Base-by-base conservation (phyloP, 257 asterid species). In the Leonotis leonurus region DNA sequence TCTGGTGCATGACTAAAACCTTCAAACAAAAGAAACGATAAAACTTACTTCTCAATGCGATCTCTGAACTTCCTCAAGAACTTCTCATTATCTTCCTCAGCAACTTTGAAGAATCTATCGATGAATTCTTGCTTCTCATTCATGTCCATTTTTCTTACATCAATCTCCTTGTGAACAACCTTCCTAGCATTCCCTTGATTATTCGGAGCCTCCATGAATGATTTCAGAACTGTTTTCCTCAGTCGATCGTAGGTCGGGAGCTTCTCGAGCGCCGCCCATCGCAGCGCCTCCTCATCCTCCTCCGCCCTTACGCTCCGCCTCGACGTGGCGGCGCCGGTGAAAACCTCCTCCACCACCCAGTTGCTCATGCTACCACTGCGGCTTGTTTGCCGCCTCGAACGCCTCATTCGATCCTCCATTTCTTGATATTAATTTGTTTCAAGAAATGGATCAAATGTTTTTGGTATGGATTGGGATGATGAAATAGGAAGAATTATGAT, bases 211-310 rank as follows among this genome's bases (percentile, higher is more conserved):
- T 79, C 80, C 72, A 59, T 56, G 40, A 56, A 71, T 0, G 81
- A 71, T 60, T 77, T 82, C 6, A 91, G 63, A 0, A 91, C 84
- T 0, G 94, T 82, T 48, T 74, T 86, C 36, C 96, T 70, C 72
- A 91, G 59, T 25, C 98, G 63, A 29, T 91, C 90, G 37, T 85
- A 88, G 1, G 98, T 91, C 0, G 98, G 96, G 1, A 91, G 71
- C 73, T 83, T 91, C 63, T 91, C 98, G 8, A 91, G 44, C 13
- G 96, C 96, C 1, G 96, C 98, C 98, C 96, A 91, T 39, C 81
- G 52, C 17, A 91, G 72, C 11, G 96, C 94, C 41, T 88, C 98
- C 39, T 91, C 98, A 20, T 91, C 98, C 6, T 84, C 96, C 56
- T 72, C 88, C 0, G 76, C 90, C 1, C 80, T 75, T 7, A 25